Percentiles rank a stretch among this genome's conserved stretches.
phyloP scores from a whole-genome alignment of 2,329 filamentous ascomycete species.

The Lecanicillium sp. region DNA sequence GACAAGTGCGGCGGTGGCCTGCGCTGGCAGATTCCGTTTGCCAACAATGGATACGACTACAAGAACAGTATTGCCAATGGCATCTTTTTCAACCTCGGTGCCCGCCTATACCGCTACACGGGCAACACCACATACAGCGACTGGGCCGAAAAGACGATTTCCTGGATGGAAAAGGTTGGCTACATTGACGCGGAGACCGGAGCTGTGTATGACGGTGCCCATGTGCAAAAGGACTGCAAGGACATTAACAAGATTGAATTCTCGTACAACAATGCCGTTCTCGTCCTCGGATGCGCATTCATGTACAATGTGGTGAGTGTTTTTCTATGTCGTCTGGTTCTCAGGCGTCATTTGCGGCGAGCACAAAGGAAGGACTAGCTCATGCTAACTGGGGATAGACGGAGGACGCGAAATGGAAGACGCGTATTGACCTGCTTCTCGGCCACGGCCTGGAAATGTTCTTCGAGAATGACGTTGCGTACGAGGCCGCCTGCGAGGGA shows the following conservation, averaged over 20 bases:
- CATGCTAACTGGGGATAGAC: conserved; percentile 16
- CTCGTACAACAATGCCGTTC: conserved; percentile 53
- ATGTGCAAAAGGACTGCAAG: conserved; percentile 45
- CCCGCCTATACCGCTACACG: conserved; percentile 65
- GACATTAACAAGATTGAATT: conserved; percentile 49
- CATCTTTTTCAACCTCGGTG: conserved; percentile 57
- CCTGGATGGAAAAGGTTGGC: conserved; percentile 50
- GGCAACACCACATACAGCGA: conserved; percentile 56
- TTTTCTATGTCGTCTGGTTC: background rate
- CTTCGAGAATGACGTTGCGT: conserved; percentile 49
- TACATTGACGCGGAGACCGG: conserved; percentile 53
- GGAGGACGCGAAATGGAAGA: conserved; percentile 42
- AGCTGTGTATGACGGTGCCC: conserved; percentile 52
- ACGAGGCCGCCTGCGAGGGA: conserved; percentile 53
- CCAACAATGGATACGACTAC: conserved; percentile 70
- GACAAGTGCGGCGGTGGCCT: conserved; percentile 51
- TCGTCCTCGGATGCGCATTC: conserved; percentile 49
- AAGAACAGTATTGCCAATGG: conserved; percentile 59
- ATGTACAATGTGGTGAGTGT: conserved; percentile 53
- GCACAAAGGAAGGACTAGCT: background rate
- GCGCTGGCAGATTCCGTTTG: conserved; percentile 69
- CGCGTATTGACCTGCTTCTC: conserved; percentile 33
- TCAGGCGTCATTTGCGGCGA: too few species aligned
- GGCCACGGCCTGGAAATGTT: conserved; percentile 35
- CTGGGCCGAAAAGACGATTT: conserved; percentile 55